Conservation (phyloP, 257 asterid genomes). For the Mitragyna speciosa region DNA sequence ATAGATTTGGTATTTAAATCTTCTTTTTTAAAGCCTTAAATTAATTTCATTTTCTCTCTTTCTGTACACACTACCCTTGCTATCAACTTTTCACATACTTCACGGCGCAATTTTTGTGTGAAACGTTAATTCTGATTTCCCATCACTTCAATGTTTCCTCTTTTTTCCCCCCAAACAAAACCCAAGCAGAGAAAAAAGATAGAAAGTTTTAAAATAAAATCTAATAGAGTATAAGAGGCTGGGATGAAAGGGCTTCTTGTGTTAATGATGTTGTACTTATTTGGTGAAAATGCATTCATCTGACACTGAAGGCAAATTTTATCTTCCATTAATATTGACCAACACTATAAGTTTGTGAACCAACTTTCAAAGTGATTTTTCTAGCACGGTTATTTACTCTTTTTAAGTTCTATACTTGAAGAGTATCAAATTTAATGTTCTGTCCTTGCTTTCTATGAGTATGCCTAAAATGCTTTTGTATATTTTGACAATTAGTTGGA, state of each 20-base stretch:
- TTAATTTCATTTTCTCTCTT: not conserved
- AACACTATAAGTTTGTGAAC: not conserved
- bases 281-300: not conserved
- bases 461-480: conserved; percentile 7
- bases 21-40: not conserved
- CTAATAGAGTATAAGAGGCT: not conserved
- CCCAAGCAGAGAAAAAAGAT: not conserved
- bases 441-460: not conserved
- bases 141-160: not conserved
- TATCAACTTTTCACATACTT: not conserved
- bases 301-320: not conserved
- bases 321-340: not conserved
- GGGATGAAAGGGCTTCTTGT: not conserved
- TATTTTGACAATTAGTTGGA: conserved; percentile 24
- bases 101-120: not conserved
- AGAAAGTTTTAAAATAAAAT: not conserved
- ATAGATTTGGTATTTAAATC: not conserved
- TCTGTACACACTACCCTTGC: too few species aligned
- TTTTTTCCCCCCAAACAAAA: not conserved
- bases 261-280: not conserved
- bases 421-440: not conserved
- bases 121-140: not conserved
- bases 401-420: not conserved
- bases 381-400: not conserved
- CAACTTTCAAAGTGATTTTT: not conserved